Evolutionary conservation across 371 early-diverging fungal species (phyloP).

Genomic region (Mortierella sp.): DNA sequence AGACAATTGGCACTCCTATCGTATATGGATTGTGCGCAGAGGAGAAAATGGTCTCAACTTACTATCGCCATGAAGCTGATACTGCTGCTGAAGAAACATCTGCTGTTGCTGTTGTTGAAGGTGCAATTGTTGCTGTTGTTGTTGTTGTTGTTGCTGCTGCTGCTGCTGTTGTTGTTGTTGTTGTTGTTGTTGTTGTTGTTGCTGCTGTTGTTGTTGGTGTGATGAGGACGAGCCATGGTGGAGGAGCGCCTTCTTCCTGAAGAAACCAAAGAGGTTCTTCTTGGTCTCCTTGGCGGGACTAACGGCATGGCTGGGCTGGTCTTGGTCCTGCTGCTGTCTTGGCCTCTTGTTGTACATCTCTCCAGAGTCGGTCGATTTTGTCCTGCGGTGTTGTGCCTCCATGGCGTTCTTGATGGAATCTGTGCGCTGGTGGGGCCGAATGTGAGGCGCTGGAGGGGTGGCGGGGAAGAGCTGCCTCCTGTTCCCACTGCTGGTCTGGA

Average conservation of each 20-base stretch:
- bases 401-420: conserved; percentile 33
- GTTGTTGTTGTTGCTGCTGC: conserved; percentile 4
- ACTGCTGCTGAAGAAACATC: conserved; percentile 10
- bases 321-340: conserved; percentile 24
- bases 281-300: conserved; percentile 40
- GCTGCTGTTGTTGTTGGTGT: background rate
- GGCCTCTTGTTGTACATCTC: conserved; percentile 31
- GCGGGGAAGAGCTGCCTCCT: conserved; percentile 12
- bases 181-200: conserved; percentile 6
- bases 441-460: conserved; percentile 17
- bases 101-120: conserved; percentile 18
- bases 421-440: conserved; percentile 36
- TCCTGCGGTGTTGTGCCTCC: conserved; percentile 37
- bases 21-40: too few relatives aligned
- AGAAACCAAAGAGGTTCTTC: conserved; percentile 25
- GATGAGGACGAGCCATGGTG: conserved; percentile 21
- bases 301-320: conserved; percentile 13
- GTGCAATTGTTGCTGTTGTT: conserved; percentile 17
- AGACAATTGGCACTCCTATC: background rate
- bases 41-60: conserved; percentile 5
- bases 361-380: conserved; percentile 47
- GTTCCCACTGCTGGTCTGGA: conserved; percentile 5
- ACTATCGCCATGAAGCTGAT: conserved; percentile 20
- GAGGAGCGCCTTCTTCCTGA: conserved; percentile 32
- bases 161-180: background rate